phyloP scores from a whole-genome alignment of 805 yeast genomes.

The Danielia oregonensis region DNA sequence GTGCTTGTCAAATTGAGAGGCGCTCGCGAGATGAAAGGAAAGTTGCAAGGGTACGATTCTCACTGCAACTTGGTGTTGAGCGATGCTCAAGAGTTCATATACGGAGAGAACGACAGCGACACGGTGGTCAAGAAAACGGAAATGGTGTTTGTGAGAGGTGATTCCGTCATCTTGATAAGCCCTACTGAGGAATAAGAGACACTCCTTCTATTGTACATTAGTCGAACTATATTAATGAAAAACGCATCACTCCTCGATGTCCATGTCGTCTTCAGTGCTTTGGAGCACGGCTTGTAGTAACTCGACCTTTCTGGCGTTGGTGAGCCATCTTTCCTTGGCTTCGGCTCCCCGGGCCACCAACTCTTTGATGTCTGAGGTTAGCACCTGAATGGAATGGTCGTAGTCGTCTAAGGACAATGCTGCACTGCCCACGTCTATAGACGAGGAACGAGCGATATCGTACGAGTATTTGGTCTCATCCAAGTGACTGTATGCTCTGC shows the following conservation, averaged over 20 bases:
- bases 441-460: conserved; percentile 20
- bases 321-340: conserved; percentile 33
- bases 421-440: conserved; percentile 16
- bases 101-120: conserved; percentile 43
- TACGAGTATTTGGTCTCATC: conserved; percentile 22
- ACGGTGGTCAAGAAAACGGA: conserved; percentile 59
- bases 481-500: conserved; percentile 17
- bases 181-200: conserved; percentile 22
- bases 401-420: conserved; percentile 26
- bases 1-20: conserved; percentile 90
- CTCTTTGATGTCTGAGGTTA: conserved; percentile 24
- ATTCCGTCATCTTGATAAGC: conserved; percentile 82
- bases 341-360: conserved; percentile 28
- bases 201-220: background rate
- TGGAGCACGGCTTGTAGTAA: conserved; percentile 20
- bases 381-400: conserved; percentile 24
- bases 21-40: conserved; percentile 87
- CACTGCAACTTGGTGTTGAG: conserved; percentile 96
- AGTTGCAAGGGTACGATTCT: conserved; percentile 89
- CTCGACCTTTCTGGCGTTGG: conserved; percentile 31
- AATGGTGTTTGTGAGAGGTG: conserved; percentile 97
- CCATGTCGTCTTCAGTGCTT: conserved; percentile 6
- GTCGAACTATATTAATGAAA: background rate
- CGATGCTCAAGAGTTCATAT: conserved; percentile 84
- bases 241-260: background rate